Percentiles rank a stretch among this genome's conserved stretches.
These are phyloP conservation scores for Naganishia vishniacii DNA, from an alignment of 768 basidiomycete species.

Conservation along the genomic window DNA sequence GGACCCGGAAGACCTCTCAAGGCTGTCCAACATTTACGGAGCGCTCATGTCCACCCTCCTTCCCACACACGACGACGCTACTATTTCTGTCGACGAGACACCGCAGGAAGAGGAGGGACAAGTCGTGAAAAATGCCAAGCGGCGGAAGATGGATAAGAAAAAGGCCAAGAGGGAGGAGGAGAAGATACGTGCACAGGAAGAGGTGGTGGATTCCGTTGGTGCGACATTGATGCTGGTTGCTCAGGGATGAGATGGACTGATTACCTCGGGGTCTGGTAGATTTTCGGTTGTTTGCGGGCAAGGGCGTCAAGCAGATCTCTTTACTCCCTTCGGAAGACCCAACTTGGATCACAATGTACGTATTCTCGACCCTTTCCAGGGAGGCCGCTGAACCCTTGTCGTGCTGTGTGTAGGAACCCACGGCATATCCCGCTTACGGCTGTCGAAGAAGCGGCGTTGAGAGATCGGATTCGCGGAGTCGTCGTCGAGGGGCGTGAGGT, in stretches of 20 bases:
- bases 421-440: conserved; percentile 8
- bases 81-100: no score
- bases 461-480: not conserved
- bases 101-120: no score
- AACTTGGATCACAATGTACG: conserved; percentile 7
- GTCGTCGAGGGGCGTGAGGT: conserved; percentile 3
- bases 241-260: no score
- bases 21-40: not conserved
- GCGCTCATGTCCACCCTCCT: not conserved
- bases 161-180: conserved; percentile 25
- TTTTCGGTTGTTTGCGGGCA: conserved; percentile 16
- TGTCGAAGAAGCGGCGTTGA: not conserved
- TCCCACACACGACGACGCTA: no score
- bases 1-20: not conserved
- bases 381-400: no score
- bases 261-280: conserved; percentile 9
- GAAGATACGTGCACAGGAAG: conserved; percentile 2
- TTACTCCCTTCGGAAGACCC: conserved; percentile 23
- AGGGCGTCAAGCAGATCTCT: conserved; percentile 8
- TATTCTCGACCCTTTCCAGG: not conserved
- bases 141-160: conserved; percentile 30
- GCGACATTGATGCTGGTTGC: not conserved
- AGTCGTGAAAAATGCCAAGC: conserved; percentile 28
- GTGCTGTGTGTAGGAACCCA: conserved; percentile 23
- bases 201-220: conserved; percentile 14